These are phyloP conservation scores for Nepenthes gracilis DNA, from an alignment of 148 eudicot species.

Conservation along the genomic window DNA sequence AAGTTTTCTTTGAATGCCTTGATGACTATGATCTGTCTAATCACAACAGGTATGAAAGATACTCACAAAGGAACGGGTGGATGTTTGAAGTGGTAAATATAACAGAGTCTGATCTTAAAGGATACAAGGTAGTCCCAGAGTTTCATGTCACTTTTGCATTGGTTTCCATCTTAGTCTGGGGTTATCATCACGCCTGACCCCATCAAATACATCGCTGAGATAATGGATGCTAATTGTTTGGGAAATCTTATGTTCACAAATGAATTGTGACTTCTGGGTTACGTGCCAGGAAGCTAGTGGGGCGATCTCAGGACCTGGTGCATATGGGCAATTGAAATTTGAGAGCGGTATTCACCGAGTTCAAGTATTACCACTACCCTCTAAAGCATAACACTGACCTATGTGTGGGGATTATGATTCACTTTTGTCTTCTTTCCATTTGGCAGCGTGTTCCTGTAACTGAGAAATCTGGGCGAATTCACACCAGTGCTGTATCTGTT, in stretches of 20 bases:
- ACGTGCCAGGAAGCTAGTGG: slow-evolving; percentile 84
- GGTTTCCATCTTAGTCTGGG: slow-evolving; percentile 2
- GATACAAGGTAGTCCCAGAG: slow-evolving; percentile 53
- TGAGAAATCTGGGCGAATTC: slow-evolving; percentile 90
- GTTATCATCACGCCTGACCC: too few species aligned
- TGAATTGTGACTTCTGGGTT: not conserved
- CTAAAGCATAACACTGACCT: not conserved
- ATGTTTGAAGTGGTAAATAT: slow-evolving; percentile 70
- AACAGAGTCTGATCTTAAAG: slow-evolving; percentile 70
- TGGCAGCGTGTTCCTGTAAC: slow-evolving; percentile 94
- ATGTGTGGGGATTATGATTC: slow-evolving; percentile 2
- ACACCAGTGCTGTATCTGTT: slow-evolving; percentile 92
- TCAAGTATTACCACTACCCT: slow-evolving; percentile 43
- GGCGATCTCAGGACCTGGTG: slow-evolving; percentile 67
- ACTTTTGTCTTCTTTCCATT: slow-evolving; percentile 6
- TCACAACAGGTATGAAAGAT: slow-evolving; percentile 74
- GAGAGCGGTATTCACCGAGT: slow-evolving; percentile 98
- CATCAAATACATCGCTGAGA: too few species aligned
- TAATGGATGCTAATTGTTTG: too few species aligned
- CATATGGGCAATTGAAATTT: slow-evolving; percentile 83
- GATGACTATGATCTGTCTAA: slow-evolving; percentile 1
- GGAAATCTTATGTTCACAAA: not conserved
- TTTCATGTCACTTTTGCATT: not conserved
- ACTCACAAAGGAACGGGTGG: slow-evolving; percentile 77
- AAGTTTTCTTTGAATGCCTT: not conserved